phyloP scores from a whole-genome alignment of 768 basidiomycete genomes.

The Phallus indusiatus region DNA sequence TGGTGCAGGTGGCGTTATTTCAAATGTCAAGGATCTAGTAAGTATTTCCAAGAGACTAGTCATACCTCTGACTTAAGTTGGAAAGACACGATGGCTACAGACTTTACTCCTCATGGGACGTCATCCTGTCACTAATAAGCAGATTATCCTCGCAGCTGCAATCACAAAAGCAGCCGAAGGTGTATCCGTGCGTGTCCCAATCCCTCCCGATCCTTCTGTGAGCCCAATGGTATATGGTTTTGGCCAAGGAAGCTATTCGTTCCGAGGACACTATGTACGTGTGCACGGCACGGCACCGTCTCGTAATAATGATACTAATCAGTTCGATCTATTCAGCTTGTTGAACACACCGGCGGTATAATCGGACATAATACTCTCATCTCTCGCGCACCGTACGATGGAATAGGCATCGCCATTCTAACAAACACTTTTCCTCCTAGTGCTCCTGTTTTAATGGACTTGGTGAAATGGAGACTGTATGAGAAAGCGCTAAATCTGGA shows the following conservation, averaged over 20 bases:
- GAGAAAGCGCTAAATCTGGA: slow-evolving; percentile 1
- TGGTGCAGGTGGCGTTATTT: slow-evolving; percentile 35
- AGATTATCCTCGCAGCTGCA: slow-evolving; percentile 24
- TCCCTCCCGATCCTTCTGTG: slow-evolving; percentile 3
- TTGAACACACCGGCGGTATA: slow-evolving; percentile 25
- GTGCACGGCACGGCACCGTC: not conserved
- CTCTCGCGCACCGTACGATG: slow-evolving; percentile 26
- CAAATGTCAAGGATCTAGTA: slow-evolving; percentile 34
- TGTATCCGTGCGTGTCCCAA: not conserved
- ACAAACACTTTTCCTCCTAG: slow-evolving; percentile 18
- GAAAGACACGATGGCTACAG: slow-evolving; percentile 32
- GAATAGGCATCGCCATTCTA: slow-evolving; percentile 27
- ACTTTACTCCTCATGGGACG: slow-evolving; percentile 27
- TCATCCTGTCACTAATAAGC: slow-evolving; percentile 20
- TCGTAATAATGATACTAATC: not conserved
- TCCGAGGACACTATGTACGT: slow-evolving; percentile 32
- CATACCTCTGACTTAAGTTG: not conserved
- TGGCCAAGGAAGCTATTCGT: slow-evolving; percentile 33
- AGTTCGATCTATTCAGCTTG: slow-evolving; percentile 18
- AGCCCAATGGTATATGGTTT: slow-evolving; percentile 31
- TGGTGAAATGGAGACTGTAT: slow-evolving; percentile 18
- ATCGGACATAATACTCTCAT: slow-evolving; percentile 26
- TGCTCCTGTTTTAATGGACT: slow-evolving; percentile 1
- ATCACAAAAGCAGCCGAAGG: slow-evolving; percentile 25
- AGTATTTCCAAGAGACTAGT: slow-evolving; percentile 5